These are phyloP conservation scores for Plasmodium berghei DNA, from an alignment of 169 alveolate species.

Conservation along the genomic window DNA sequence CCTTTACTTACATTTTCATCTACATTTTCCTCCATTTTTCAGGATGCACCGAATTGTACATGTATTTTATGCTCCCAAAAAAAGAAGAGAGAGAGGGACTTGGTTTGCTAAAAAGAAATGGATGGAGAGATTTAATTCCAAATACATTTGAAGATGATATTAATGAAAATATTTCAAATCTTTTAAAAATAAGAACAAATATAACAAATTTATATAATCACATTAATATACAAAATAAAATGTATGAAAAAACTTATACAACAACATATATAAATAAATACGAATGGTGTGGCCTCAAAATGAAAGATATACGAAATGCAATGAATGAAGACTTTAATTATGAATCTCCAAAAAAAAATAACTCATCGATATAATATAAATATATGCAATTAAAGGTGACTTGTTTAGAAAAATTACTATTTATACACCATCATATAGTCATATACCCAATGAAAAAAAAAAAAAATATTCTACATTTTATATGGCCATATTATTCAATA, in stretches of 20 bases:
- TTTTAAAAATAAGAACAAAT: constrained; percentile 55
- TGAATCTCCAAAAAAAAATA: constrained; percentile 55
- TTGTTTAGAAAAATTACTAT: not conserved
- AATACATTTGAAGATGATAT: constrained; percentile 78
- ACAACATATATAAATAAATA: constrained; percentile 55
- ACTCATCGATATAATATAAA: not conserved
- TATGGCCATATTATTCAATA: no score
- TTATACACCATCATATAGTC: no score
- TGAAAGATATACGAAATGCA: constrained; percentile 66
- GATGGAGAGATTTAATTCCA: constrained; percentile 86
- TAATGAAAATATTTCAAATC: constrained; percentile 79
- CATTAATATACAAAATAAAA: constrained; percentile 51
- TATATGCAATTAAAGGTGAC: not conserved
- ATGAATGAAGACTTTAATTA: constrained; percentile 62
- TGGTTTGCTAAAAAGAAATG: constrained; percentile 82
- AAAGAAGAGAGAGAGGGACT: constrained; percentile 79
- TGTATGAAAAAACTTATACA: constrained; percentile 63
- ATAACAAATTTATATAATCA: constrained; percentile 34
- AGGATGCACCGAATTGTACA: constrained; percentile 86
- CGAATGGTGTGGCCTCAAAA: constrained; percentile 75
- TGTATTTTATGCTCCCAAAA: constrained; percentile 87
- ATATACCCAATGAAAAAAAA: no score
- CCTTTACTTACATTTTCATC: not conserved
- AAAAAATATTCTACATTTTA: no score
- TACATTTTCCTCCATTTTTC: constrained; percentile 7